A percentile compares a stretch with the other conserved stretches of the same genome.
These are phyloP conservation scores for Podospora appendiculata DNA, from an alignment of 495 filamentous ascomycete genomes.

Conservation along the genomic window DNA sequence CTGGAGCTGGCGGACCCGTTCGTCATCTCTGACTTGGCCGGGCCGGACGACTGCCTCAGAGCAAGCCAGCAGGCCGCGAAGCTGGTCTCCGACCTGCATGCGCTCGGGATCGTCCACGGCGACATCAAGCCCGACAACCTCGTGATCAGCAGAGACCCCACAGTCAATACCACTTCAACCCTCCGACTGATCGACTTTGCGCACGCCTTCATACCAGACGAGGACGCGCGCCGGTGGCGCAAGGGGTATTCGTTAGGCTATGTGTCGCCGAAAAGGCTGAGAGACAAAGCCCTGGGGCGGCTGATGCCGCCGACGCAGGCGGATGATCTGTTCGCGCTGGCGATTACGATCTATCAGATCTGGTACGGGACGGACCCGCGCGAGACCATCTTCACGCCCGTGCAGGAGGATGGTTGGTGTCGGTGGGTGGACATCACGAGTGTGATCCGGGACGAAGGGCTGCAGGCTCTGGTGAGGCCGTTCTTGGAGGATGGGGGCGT, in stretches of 20 bases:
- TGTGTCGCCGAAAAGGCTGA: not conserved
- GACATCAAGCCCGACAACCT: not conserved
- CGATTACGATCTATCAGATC: slow-evolving; percentile 5
- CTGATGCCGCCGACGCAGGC: not conserved
- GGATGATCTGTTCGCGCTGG: not conserved
- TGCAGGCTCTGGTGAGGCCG: too few relatives aligned
- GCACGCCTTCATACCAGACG: not conserved
- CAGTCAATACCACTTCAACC: not conserved
- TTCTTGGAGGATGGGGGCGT: too few relatives aligned
- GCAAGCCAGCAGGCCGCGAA: not conserved
- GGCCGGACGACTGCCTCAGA: not conserved
- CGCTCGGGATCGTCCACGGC: not conserved
- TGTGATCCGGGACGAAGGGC: too few relatives aligned
- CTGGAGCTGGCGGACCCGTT: not conserved
- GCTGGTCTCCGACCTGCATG: not conserved
- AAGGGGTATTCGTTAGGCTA: not conserved
- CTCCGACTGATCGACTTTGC: not conserved
- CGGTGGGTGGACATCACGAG: too few relatives aligned
- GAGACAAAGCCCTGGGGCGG: not conserved
- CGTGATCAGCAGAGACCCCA: not conserved
- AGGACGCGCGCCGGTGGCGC: not conserved
- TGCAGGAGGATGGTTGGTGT: too few relatives aligned
- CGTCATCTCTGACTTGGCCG: not conserved
- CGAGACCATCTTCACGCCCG: too few relatives aligned
- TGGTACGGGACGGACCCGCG: not conserved